phyloP scores from a whole-genome alignment of 2,329 filamentous ascomycete genomes.

The Hortaea sp. region DNA sequence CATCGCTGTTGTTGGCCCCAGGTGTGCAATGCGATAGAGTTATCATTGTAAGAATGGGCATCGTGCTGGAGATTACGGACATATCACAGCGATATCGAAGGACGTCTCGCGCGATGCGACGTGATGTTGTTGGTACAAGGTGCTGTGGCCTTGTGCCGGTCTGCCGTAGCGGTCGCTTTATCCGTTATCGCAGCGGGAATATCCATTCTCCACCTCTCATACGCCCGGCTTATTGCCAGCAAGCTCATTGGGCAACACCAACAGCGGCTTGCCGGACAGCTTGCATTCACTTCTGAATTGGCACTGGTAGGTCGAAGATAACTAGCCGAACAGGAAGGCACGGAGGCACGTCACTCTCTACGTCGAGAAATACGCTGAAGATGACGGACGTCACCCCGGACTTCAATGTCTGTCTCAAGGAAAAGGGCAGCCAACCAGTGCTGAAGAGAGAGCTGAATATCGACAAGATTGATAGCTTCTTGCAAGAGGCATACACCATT shows the following conservation, averaged over 20 bases:
- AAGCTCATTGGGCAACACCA: background rate
- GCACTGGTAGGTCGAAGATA: background rate
- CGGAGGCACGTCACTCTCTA: background rate
- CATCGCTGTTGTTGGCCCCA: too few relatives aligned
- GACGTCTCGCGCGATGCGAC: background rate
- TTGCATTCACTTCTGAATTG: background rate
- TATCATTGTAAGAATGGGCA: background rate
- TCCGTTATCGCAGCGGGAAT: background rate
- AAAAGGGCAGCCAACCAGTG: constrained; percentile 42
- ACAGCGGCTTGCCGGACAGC: background rate
- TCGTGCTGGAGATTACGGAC: background rate
- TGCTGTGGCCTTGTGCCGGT: background rate
- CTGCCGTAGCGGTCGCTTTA: background rate
- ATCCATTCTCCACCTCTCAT: background rate
- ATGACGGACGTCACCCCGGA: constrained; percentile 51
- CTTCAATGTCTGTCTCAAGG: constrained; percentile 59
- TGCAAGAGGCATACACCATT: constrained; percentile 90
- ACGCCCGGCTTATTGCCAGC: background rate
- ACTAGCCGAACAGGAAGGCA: background rate
- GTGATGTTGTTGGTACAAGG: background rate
- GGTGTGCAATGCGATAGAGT: too few relatives aligned
- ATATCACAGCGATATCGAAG: background rate
- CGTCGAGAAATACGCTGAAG: background rate
- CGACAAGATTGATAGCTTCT: constrained; percentile 62
- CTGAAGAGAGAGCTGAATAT: constrained; percentile 32